Evolutionary conservation across 2,329 filamentous ascomycete species (phyloP).

Genomic region (Phaeosphaeria sp.): DNA sequence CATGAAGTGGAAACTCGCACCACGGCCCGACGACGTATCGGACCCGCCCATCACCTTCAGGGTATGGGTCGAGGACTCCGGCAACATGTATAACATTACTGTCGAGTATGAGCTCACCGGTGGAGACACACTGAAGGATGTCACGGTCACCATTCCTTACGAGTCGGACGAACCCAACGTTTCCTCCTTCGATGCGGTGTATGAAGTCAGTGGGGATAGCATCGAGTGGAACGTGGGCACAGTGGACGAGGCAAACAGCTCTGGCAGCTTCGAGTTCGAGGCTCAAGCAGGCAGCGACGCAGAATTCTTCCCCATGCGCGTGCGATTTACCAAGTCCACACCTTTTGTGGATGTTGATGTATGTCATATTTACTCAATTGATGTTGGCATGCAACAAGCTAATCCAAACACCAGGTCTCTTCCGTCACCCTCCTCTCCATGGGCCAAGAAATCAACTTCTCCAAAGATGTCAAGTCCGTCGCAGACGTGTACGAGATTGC

Average conservation of each 20-base stretch:
- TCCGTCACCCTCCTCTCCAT: constrained; percentile 75
- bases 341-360: constrained; percentile 95
- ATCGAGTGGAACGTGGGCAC: constrained; percentile 93
- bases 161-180: constrained; percentile 83
- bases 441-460: constrained; percentile 80
- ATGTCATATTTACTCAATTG: constrained; percentile 54
- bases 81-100: constrained; percentile 84
- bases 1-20: constrained; percentile 87
- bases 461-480: constrained; percentile 79
- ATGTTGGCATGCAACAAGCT: constrained; percentile 3
- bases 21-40: constrained; percentile 79
- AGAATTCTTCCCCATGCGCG: constrained; percentile 97
- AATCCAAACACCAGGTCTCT: constrained; percentile 62
- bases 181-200: constrained; percentile 91
- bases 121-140: constrained; percentile 78
- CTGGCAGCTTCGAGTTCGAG: constrained; percentile 94
- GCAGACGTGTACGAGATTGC: constrained; percentile 80
- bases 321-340: constrained; percentile 83
- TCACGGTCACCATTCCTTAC: constrained; percentile 88
- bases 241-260: constrained; percentile 81
- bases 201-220: constrained; percentile 90
- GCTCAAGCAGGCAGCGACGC: constrained; percentile 85
- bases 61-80: constrained; percentile 93
- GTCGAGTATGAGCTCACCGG: constrained; percentile 95
- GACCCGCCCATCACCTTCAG: constrained; percentile 94